A percentile compares a stretch with the other conserved stretches of the same genome.
phyloP scores from a whole-genome alignment of 2,329 filamentous ascomycete species.

The Aspergillus caelatus region DNA sequence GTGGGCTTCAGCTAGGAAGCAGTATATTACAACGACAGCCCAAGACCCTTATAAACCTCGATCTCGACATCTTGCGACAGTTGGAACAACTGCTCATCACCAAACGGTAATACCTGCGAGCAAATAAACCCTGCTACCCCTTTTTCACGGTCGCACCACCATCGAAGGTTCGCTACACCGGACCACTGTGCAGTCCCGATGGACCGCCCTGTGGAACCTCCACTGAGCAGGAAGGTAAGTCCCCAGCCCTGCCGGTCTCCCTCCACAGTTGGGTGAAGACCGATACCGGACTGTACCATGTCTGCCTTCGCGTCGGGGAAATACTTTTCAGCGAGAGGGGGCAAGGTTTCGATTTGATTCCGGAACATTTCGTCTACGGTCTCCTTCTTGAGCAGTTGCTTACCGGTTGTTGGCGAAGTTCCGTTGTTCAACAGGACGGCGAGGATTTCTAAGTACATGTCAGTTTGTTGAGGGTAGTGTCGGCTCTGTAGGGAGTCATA shows the following conservation, averaged over 20 bases:
- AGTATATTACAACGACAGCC: neutral
- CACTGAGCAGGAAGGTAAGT: constrained; percentile 60
- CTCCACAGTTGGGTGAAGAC: constrained; percentile 53
- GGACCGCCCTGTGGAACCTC: constrained; percentile 37
- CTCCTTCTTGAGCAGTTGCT: constrained; percentile 56
- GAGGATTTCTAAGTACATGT: constrained; percentile 54
- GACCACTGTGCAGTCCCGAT: constrained; percentile 43
- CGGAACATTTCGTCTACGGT: constrained; percentile 67
- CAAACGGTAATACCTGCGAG: neutral
- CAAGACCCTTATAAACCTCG: constrained; percentile 1
- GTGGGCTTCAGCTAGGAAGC: no score
- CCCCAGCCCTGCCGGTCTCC: constrained; percentile 65
- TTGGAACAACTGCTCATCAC: neutral
- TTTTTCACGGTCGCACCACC: constrained; percentile 17
- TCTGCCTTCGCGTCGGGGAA: constrained; percentile 32
- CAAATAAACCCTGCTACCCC: neutral
- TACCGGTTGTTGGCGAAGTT: constrained; percentile 58
- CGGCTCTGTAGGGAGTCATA: constrained; percentile 32
- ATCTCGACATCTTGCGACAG: neutral
- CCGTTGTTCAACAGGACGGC: constrained; percentile 67
- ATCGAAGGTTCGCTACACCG: constrained; percentile 46
- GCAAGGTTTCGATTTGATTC: constrained; percentile 62
- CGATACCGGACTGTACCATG: constrained; percentile 50
- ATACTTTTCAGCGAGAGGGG: constrained; percentile 53
- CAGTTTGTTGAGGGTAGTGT: neutral